phyloP scores from a whole-genome alignment of 116 monocot genomes.

The Posidonia oceanica region DNA sequence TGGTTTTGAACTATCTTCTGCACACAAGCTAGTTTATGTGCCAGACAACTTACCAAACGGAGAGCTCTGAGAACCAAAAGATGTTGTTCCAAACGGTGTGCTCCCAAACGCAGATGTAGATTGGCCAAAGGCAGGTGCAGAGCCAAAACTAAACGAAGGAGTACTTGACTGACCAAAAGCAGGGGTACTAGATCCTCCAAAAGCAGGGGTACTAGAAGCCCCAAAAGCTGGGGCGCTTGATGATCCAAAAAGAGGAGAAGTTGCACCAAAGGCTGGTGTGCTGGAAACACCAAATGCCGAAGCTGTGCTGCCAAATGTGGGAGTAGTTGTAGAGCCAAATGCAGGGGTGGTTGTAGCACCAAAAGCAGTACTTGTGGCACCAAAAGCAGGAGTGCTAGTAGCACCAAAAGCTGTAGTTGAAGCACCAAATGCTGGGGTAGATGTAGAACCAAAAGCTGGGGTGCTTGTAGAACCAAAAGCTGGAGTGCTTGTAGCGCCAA shows the following conservation, averaged over 20 bases:
- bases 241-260: constrained; percentile 17
- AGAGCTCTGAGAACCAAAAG: constrained; percentile 76
- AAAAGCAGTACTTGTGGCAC: constrained; percentile 16
- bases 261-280: constrained; percentile 46
- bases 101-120: constrained; percentile 62
- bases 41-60: constrained; percentile 49
- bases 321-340: constrained; percentile 25
- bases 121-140: constrained; percentile 76
- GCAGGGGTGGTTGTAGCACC: constrained; percentile 16
- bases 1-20: neutral
- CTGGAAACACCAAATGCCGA: constrained; percentile 64
- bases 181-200: constrained; percentile 46
- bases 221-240: constrained; percentile 17
- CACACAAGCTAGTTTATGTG: neutral
- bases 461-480: constrained; percentile 54
- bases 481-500: constrained; percentile 23
- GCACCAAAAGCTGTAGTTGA: constrained; percentile 42
- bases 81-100: constrained; percentile 66
- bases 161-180: constrained; percentile 27
- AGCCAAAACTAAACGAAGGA: constrained; percentile 62
- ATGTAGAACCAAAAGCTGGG: constrained; percentile 34
- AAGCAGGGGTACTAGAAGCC: constrained; percentile 13
- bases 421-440: constrained; percentile 44
- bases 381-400: constrained; percentile 12
- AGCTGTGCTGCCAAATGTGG: constrained; percentile 38